phyloP scores from a whole-genome alignment of 768 basidiomycete species.

The Leccinum disarticulatum region DNA sequence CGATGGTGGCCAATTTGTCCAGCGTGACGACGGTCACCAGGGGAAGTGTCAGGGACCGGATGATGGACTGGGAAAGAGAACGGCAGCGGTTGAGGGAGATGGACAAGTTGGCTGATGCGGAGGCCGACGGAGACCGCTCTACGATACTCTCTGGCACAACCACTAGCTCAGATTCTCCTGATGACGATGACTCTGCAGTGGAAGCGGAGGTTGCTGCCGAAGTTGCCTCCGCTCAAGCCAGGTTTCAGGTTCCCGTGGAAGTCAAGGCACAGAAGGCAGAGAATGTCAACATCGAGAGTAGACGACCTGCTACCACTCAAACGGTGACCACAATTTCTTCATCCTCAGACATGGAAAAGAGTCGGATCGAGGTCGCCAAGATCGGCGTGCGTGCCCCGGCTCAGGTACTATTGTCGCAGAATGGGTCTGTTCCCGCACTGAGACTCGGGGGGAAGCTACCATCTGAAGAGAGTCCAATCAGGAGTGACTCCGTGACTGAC shows the following conservation, averaged over 20 bases:
- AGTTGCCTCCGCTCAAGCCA: slow-evolving; percentile 13
- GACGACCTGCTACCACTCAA: slow-evolving; percentile 10
- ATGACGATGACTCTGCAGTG: slow-evolving; percentile 27
- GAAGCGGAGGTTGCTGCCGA: slow-evolving; percentile 30
- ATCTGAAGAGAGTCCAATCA: slow-evolving; percentile 8
- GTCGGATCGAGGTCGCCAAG: slow-evolving; percentile 32
- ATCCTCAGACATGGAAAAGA: slow-evolving; percentile 26
- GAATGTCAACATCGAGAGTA: not conserved
- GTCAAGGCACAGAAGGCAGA: slow-evolving; percentile 3
- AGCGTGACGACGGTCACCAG: slow-evolving; percentile 18
- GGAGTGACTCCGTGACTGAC: slow-evolving; percentile 18
- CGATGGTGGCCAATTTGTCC: slow-evolving; percentile 20
- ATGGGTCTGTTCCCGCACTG: slow-evolving; percentile 23
- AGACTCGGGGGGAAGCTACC: slow-evolving; percentile 8
- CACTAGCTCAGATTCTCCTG: slow-evolving; percentile 20
- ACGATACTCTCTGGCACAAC: slow-evolving; percentile 19
- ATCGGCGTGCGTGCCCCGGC: slow-evolving; percentile 30
- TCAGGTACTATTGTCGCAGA: slow-evolving; percentile 27
- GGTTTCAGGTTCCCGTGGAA: slow-evolving; percentile 3
- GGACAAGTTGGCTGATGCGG: slow-evolving; percentile 57
- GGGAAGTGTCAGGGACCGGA: slow-evolving; percentile 52
- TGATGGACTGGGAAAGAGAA: slow-evolving; percentile 77
- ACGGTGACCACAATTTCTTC: slow-evolving; percentile 16
- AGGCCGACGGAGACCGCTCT: slow-evolving; percentile 40
- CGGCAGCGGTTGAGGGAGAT: slow-evolving; percentile 69